phyloP scores from a whole-genome alignment of 495 filamentous ascomycete genomes.

The Niebla homalea region DNA sequence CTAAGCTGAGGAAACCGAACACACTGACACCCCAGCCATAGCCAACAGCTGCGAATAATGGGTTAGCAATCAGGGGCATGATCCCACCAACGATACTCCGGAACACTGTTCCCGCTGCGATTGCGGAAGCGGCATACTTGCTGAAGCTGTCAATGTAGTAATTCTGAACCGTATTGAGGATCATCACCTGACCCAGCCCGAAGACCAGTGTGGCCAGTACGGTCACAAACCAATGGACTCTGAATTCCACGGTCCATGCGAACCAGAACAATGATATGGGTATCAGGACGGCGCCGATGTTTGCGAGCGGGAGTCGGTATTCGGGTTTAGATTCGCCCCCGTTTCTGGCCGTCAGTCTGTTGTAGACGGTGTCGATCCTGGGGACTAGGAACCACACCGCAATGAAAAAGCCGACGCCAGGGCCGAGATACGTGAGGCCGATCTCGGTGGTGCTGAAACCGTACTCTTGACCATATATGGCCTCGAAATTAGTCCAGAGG shows the following conservation, averaged over 20 bases:
- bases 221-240: constrained; percentile 44
- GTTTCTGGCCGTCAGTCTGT: constrained; percentile 18
- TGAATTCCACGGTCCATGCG: constrained; percentile 47
- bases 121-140: constrained; percentile 44
- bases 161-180: constrained; percentile 45
- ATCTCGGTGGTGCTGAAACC: constrained; percentile 31
- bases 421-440: constrained; percentile 49
- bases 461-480: constrained; percentile 34
- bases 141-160: constrained; percentile 60
- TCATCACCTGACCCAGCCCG: constrained; percentile 44
- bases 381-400: constrained; percentile 29
- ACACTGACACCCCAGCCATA: constrained; percentile 45
- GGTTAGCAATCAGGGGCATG: constrained; percentile 39
- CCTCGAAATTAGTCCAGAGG: constrained; percentile 48
- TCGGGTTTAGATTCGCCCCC: constrained; percentile 20
- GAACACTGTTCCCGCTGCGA: constrained; percentile 41
- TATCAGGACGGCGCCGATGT: constrained; percentile 33
- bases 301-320: constrained; percentile 34
- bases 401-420: constrained; percentile 41
- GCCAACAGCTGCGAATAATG: constrained; percentile 37
- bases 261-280: constrained; percentile 49
- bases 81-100: constrained; percentile 42
- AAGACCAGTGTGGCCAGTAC: constrained; percentile 44
- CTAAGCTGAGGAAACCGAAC: constrained; percentile 40
- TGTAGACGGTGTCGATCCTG: constrained; percentile 27